Base-by-base conservation (phyloP, 257 asterid genomes). In the Nicotiana noctiflora region DNA sequence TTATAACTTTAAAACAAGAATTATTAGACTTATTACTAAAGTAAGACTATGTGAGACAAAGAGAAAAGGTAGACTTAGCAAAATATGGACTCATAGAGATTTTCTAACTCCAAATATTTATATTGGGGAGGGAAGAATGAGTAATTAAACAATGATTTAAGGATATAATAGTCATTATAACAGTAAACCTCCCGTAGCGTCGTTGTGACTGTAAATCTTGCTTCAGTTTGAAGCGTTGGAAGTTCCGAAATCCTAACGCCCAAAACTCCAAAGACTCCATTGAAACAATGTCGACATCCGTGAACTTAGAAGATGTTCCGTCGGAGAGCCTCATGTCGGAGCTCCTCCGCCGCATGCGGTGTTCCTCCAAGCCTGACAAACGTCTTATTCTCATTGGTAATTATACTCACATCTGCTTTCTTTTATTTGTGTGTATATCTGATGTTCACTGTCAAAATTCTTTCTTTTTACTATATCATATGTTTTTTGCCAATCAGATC, bases 311-410 rank as follows among this genome's bases (percentile, higher is more conserved):
- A 61, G 97, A 94, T 76, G 93, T 92, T 18, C 91, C 90, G 5
- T 88, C 94, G 6, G 88, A 85, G 55, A 96, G 90, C 88, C 93
- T 92, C 81, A 91, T 92, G 97, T 67, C 94, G 84, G 97, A 94
- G 88, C 91, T 92, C 56, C 97, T 94, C 85, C 97, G 92, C 85
- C 97, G 97, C 18, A 85, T 91, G 93, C 90, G 86, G 85, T 92
- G 97, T 76, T 86, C 94, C 65, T 56, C 70, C 86, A 92, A 92
- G 66, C 98, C 98, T 15, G 98, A 94, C 88, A 94, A 92, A 79
- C 97, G 98, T 87, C 93, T 94, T 85, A 94, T 94, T 82, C 97
- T 94, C 85, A 86, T 94, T 21, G 98, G 98, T 93, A 55, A 32
- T 21, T 44, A 46, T 44, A 11, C n/a, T 64, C 6, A 4, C 8